Conservation (phyloP, 2,329 filamentous ascomycete species). For the Colletotrichum eleusines region DNA sequence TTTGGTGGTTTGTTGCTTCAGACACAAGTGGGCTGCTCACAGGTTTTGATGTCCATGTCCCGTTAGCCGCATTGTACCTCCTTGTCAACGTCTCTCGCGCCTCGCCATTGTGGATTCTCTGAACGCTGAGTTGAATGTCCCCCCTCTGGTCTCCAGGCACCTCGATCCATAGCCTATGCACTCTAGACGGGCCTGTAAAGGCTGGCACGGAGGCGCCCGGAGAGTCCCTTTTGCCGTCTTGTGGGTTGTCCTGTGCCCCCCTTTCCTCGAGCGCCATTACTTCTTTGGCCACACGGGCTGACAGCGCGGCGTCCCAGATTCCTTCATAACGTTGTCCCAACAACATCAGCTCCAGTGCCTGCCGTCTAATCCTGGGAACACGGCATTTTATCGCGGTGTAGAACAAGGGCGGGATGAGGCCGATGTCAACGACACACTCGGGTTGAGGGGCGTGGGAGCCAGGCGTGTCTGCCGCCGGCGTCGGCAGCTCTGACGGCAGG, state of each 20-base stretch:
- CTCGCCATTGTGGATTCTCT: background rate
- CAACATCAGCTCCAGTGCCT: conserved; percentile 52
- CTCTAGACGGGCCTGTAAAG: background rate
- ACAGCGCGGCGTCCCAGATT: conserved; percentile 55
- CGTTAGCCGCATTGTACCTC: background rate
- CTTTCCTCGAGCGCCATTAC: conserved; percentile 56
- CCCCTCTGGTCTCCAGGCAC: background rate
- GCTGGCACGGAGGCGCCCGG: background rate
- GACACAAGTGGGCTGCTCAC: background rate
- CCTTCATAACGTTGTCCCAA: conserved; percentile 52
- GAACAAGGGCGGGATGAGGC: conserved; percentile 60
- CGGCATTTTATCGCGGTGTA: conserved; percentile 62
- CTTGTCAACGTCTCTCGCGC: background rate
- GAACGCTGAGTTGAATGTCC: background rate
- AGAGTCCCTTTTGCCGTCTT: conserved; percentile 33
- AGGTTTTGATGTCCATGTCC: background rate
- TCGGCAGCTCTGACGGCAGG: background rate
- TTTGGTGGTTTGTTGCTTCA: background rate
- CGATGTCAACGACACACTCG: conserved; percentile 55
- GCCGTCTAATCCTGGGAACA: conserved; percentile 53
- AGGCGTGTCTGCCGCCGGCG: conserved; percentile 1
- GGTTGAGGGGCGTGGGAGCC: conserved; percentile 44
- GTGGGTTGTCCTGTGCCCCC: conserved; percentile 41
- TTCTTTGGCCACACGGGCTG: conserved; percentile 50
- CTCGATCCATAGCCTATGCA: conserved; percentile 9